phyloP scores from a whole-genome alignment of 805 yeast genomes.

The Kazachstania kunashirensis region DNA sequence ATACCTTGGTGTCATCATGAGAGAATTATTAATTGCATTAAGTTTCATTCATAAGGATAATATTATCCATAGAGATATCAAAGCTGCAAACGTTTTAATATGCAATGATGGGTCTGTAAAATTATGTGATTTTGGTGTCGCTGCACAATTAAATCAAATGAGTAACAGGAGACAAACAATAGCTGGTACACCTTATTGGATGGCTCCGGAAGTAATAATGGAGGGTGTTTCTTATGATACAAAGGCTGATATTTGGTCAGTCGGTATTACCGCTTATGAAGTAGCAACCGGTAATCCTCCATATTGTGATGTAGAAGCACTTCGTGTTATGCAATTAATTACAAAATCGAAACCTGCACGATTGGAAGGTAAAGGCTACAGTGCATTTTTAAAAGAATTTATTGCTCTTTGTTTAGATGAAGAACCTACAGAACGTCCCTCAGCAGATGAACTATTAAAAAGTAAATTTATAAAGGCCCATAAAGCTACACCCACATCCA shows the following conservation, averaged over 20 bases:
- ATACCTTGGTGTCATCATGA: constrained; percentile 69
- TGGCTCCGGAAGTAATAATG: constrained; percentile 97
- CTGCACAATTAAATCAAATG: constrained; percentile 77
- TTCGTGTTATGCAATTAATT: constrained; percentile 88
- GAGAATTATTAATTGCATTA: constrained; percentile 74
- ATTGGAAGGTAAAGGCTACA: constrained; percentile 79
- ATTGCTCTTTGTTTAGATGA: constrained; percentile 91
- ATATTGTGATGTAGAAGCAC: constrained; percentile 87
- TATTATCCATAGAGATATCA: constrained; percentile 91
- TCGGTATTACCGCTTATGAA: constrained; percentile 90
- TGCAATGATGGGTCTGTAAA: constrained; percentile 84
- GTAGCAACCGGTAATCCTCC: constrained; percentile 98
- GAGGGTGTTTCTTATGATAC: constrained; percentile 83
- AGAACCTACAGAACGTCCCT: constrained; percentile 77
- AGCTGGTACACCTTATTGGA: constrained; percentile 97
- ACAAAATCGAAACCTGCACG: constrained; percentile 92
- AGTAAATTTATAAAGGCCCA: constrained; percentile 61
- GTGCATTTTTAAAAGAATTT: constrained; percentile 68
- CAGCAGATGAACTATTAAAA: constrained; percentile 75
- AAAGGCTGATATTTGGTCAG: constrained; percentile 95
- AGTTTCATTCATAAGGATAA: constrained; percentile 78
- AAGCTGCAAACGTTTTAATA: constrained; percentile 90
- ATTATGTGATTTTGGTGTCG: constrained; percentile 96
- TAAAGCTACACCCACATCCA: constrained; percentile 47
- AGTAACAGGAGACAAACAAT: constrained; percentile 80